Base-by-base conservation (phyloP, 2,329 filamentous ascomycete genomes). In the Hypomyces perniciosus region DNA sequence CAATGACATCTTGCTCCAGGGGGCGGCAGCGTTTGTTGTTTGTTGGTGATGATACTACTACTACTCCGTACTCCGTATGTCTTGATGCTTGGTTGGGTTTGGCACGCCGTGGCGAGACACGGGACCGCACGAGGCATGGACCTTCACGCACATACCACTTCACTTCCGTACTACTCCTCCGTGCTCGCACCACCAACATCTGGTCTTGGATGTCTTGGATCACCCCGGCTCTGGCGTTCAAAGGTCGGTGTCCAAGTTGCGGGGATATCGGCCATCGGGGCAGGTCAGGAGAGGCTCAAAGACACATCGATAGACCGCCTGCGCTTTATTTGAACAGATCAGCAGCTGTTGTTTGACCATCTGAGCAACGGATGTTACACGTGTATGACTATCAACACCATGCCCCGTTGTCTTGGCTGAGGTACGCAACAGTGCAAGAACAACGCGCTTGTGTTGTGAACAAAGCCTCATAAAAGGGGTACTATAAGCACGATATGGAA, bases 261-360 rank as follows among this genome's bases (percentile, higher is more conserved):
- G 50, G 50, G 41, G 50, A 33, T 40, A 2, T 35, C 46, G 44
- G 20, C 20, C 20, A 20, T 20, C 20, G 20, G 20, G 20, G 20
- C 20, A 20, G 50, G 45, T 40, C 50, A 52, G 46, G 45, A 44
- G 45, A 52, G 50, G 44, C 45, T 52, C 45, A 44, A 41, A 44
- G 45, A 28, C 44, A 52, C 45, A 45, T 48, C 48, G 49, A 43
- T 46, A 51, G 49, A 51, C 49, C 44, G 49, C 39, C 42, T 43
- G 42, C 37, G 28, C 37, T 46, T 29, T 46, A 9, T 8, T 45
- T 35, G 20, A 20, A 20, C 20, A 20, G 20, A 20, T 20, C 20
- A 20, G 20, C 20, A 20, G 20, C 20, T 20, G 20, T 20, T 20
- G 20, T 20, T 20, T 20, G 20, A 20, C 20, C 20, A 20, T 20